phyloP scores from a whole-genome alignment of 2,329 filamentous ascomycete species.

The Penicillium sp. region DNA sequence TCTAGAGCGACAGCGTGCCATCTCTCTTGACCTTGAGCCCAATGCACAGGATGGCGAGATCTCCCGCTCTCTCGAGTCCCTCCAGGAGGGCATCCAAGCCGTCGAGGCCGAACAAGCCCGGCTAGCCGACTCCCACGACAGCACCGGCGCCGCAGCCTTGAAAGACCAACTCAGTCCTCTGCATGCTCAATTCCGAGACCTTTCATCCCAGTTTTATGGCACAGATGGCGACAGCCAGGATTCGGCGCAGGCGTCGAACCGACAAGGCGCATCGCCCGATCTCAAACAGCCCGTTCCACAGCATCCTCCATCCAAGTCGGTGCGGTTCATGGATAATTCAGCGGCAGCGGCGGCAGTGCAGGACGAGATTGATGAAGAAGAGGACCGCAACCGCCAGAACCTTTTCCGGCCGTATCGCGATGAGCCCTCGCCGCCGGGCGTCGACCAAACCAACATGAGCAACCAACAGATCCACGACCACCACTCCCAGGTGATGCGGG shows the following conservation, averaged over 20 bases:
- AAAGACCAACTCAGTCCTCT: slow-evolving; percentile 66
- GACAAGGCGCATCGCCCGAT: slow-evolving; percentile 37
- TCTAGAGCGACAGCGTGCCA: slow-evolving; percentile 83
- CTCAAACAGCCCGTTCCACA: slow-evolving; percentile 45
- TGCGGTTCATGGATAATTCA: slow-evolving; percentile 75
- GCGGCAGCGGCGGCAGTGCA: slow-evolving; percentile 30
- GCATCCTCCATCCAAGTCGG: slow-evolving; percentile 62
- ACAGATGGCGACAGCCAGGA: slow-evolving; percentile 61
- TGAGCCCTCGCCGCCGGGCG: slow-evolving; percentile 48
- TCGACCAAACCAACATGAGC: slow-evolving; percentile 57
- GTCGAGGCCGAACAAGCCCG: slow-evolving; percentile 64
- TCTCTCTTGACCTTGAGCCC: slow-evolving; percentile 72
- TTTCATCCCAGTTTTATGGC: slow-evolving; percentile 77
- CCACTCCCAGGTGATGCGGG: slow-evolving; percentile 73
- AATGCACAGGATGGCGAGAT: slow-evolving; percentile 86
- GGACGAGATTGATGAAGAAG: slow-evolving; percentile 46
- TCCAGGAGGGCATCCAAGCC: slow-evolving; percentile 72
- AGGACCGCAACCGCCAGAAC: slow-evolving; percentile 54
- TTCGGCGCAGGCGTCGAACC: slow-evolving; percentile 49
- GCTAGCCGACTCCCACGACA: slow-evolving; percentile 57
- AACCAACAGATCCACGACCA: slow-evolving; percentile 87
- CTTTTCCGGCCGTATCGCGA: slow-evolving; percentile 62
- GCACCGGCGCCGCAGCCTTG: slow-evolving; percentile 49
- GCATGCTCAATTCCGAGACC: slow-evolving; percentile 69
- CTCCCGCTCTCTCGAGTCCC: slow-evolving; percentile 79